Evolutionary conservation across 225 moss, liverwort and hornwort genomes (phyloP).

Genomic region (Physcomitrium patens): DNA sequence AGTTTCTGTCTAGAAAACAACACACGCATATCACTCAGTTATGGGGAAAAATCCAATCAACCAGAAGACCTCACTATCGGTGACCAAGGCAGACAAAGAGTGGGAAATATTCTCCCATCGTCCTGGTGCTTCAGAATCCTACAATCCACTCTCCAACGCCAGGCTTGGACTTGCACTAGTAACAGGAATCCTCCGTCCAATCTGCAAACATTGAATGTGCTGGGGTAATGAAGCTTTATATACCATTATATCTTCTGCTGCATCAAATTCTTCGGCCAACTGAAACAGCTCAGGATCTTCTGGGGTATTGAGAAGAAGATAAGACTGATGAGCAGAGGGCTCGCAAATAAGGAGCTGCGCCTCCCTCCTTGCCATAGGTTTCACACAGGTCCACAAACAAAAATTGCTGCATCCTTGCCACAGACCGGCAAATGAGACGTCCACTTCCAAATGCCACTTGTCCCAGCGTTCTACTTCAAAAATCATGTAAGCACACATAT

Average conservation of each 20-base stretch:
- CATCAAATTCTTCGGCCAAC: conserved; percentile 47
- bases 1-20: conserved; percentile 53
- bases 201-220: conserved; percentile 46
- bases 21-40: conserved; percentile 64
- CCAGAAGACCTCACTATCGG: conserved; percentile 65
- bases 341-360: conserved; percentile 45
- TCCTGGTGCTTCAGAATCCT: conserved; percentile 54
- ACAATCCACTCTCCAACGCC: conserved; percentile 38
- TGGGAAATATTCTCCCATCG: conserved; percentile 46
- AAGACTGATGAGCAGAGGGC: conserved; percentile 46
- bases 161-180: conserved; percentile 40
- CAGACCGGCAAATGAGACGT: conserved; percentile 43
- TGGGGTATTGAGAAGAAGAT: conserved; percentile 32
- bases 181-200: conserved; percentile 46
- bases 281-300: conserved; percentile 34
- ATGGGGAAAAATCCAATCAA: conserved; percentile 74
- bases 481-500: conserved; percentile 48
- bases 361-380: conserved; percentile 51
- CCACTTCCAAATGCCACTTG: conserved; percentile 37
- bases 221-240: conserved; percentile 41
- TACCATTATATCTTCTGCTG: conserved; percentile 37
- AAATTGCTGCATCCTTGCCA: conserved; percentile 54
- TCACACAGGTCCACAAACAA: conserved; percentile 52
- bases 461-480: conserved; percentile 48
- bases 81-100: conserved; percentile 54